Base-by-base conservation (phyloP, 768 basidiomycete species). In the Auricularia heimuer region DNA sequence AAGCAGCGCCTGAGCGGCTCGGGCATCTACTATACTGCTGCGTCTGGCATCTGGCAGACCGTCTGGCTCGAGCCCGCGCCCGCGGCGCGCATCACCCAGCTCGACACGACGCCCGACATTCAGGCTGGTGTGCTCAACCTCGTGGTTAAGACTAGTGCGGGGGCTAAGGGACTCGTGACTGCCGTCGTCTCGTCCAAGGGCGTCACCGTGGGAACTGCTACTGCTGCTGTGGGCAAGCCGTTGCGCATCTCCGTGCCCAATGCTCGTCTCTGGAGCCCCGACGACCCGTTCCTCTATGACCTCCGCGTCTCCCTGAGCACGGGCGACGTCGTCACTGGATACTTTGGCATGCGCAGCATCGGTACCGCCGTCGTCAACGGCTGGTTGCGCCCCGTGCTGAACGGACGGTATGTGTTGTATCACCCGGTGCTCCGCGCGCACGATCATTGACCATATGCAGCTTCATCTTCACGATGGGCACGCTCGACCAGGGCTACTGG, bases 41-140 rank as follows among this genome's bases (percentile, higher is more conserved):
- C 56, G 56, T 29, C 56, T 8, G 56, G 56, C 29, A 60, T 60
- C 56, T 60, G 56, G 56, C 56, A 60, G 34, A 60, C 56, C 10
- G 56, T 60, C 34, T 60, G 56, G 56, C 56, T 60, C 56, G 56
- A 60, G 56, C 56, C 56, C 7, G 33, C 56, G 8, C 24, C 24
- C 7, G 56, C 56, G 4, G 56, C 56, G 24, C 56, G 18, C 34
- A 35, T 60, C 56, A 60, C 56, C 11, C 56, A 35, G 24, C 56
- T 60, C 34, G 56, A 60, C 56, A 29, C 56, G 24, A 60, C 24
- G 6, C 56, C 56, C 34, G 56, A 60, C 34, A 18, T 60, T 3
- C 4, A 29, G 4, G 34, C 24, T 18, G 56, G 56, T 3, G 34
- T 60, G 11, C 29, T 60, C 24, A 60, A 24, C 29, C 56, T 60